A percentile compares a stretch with the other conserved stretches of the same genome.
phyloP scores from a whole-genome alignment of 2,329 filamentous ascomycete genomes.

The Alternaria incomplexa region DNA sequence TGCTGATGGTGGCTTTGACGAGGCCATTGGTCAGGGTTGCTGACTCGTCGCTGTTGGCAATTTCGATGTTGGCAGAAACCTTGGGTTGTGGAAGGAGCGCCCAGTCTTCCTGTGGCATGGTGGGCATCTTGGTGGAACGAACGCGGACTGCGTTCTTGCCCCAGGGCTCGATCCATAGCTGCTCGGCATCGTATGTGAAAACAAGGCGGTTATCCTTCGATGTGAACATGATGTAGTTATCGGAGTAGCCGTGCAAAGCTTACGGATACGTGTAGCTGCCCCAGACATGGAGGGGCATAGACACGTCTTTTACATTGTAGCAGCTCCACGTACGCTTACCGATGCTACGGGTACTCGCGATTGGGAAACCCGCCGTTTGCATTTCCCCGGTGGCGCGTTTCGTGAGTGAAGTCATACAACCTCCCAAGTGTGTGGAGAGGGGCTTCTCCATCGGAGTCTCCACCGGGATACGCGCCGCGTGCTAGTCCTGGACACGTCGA shows the following conservation, averaged over 20 bases:
- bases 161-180: slow-evolving; percentile 58
- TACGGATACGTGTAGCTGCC: neutral
- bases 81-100: slow-evolving; percentile 22
- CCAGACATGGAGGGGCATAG: neutral
- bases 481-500: neutral
- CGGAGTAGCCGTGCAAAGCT: neutral
- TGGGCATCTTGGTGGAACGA: slow-evolving; percentile 52
- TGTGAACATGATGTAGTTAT: neutral
- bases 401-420: neutral
- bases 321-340: neutral
- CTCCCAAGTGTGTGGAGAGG: neutral
- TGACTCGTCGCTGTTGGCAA: slow-evolving; percentile 24
- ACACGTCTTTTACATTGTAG: neutral
- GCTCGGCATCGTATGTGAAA: slow-evolving; percentile 62
- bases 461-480: slow-evolving; percentile 3
- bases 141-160: slow-evolving; percentile 57
- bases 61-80: slow-evolving; percentile 7
- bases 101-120: slow-evolving; percentile 37
- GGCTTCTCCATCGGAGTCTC: slow-evolving; percentile 3
- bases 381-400: neutral
- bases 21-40: slow-evolving; percentile 57
- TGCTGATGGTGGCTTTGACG: slow-evolving; percentile 56
- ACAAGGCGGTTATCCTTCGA: slow-evolving; percentile 50
- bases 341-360: neutral
- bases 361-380: neutral